A percentile compares a stretch with the other conserved stretches of the same genome.
phyloP scores from a whole-genome alignment of 345 rosid genomes.

The Citrus reticulata region DNA sequence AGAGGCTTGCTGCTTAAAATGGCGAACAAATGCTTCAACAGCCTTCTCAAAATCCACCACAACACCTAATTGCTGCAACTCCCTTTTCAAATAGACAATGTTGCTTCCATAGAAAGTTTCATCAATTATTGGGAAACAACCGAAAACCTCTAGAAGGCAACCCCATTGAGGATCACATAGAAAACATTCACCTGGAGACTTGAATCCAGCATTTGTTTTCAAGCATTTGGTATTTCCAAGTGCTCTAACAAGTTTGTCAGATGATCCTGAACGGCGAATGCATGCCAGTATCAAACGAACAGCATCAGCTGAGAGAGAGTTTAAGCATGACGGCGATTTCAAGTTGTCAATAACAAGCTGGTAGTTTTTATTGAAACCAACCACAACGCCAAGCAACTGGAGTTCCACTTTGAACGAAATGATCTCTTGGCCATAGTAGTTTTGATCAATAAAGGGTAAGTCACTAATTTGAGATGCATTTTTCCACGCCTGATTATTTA shows the following conservation, averaged over 20 bases:
- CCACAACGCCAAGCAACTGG: constrained; percentile 50
- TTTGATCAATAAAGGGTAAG: constrained; percentile 46
- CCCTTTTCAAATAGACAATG: constrained; percentile 26
- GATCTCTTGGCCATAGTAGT: constrained; percentile 37
- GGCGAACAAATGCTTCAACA: constrained; percentile 24
- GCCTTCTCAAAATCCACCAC: constrained; percentile 45
- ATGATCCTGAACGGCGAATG: constrained; percentile 14
- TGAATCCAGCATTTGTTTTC: constrained; percentile 50
- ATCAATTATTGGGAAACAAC: constrained; percentile 45
- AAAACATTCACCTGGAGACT: constrained; percentile 49
- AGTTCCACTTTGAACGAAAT: constrained; percentile 44
- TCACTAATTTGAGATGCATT: constrained; percentile 46
- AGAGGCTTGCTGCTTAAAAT: constrained; percentile 38
- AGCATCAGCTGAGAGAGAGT: constrained; percentile 35
- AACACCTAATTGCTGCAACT: constrained; percentile 49
- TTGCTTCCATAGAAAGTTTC: constrained; percentile 33
- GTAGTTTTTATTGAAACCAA: constrained; percentile 27
- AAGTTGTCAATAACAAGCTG: constrained; percentile 38
- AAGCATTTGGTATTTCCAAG: constrained; percentile 34
- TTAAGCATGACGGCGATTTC: constrained; percentile 22
- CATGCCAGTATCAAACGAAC: constrained; percentile 42
- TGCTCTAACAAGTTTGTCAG: constrained; percentile 14
- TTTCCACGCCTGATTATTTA: constrained; percentile 49
- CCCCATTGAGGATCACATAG: constrained; percentile 53
- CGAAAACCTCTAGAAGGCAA: constrained; percentile 46